Percentiles rank a stretch among this genome's conserved stretches.
Conservation (phyloP, 176 grass and related monocot species). For the Musa schizocarpa region DNA sequence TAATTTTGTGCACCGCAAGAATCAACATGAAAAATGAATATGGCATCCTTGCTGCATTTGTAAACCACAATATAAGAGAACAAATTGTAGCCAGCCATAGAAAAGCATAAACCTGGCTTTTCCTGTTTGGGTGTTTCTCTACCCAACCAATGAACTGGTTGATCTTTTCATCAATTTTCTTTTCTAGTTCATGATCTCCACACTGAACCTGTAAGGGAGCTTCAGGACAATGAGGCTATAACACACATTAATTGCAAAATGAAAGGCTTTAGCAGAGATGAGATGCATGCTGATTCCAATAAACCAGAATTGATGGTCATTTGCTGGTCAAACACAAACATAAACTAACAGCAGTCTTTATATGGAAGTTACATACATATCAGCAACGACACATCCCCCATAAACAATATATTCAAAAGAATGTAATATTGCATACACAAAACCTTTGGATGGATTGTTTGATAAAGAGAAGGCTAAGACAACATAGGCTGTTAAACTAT, state of each 20-base stretch:
- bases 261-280: too few species aligned
- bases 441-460: too few species aligned
- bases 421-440: too few species aligned
- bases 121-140: conserved; percentile 88
- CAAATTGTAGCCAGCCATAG: not conserved
- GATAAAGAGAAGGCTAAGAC: too few species aligned
- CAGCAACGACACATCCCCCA: too few species aligned
- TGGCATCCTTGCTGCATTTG: not conserved
- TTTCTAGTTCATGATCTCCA: conserved; percentile 79
- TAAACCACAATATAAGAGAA: not conserved
- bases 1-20: not conserved
- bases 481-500: too few species aligned
- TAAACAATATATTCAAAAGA: too few species aligned
- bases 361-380: not conserved
- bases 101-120: conserved; percentile 52
- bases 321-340: not conserved
- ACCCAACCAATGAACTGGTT: conserved; percentile 63
- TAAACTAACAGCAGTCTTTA: not conserved
- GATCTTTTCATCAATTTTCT: conserved; percentile 89
- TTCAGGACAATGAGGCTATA: not conserved
- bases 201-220: conserved; percentile 56
- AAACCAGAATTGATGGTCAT: not conserved
- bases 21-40: conserved; percentile 21
- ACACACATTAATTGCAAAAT: not conserved
- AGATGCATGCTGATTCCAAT: not conserved